Conservation (phyloP, 352 stramenopile species). For the Blastocystis sp. region DNA sequence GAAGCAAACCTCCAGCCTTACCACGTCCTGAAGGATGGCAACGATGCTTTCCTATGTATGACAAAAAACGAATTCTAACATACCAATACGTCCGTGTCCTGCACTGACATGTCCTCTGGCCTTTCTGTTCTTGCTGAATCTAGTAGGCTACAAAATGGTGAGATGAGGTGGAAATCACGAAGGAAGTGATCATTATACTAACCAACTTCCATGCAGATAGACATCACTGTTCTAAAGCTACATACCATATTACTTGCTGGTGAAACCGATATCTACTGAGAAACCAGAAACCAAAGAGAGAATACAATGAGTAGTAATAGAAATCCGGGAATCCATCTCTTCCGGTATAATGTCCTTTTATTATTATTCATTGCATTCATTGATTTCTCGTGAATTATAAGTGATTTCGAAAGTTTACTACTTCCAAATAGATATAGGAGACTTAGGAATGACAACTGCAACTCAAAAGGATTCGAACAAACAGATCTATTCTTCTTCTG, state of each 20-base stretch:
- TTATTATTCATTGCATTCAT: neutral
- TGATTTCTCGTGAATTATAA: too few relatives aligned
- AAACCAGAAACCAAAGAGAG: neutral
- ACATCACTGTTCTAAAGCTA: neutral
- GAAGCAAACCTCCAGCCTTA: slow-evolving; percentile 99
- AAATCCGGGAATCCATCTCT: neutral
- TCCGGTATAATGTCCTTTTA: neutral
- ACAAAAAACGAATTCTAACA: neutral
- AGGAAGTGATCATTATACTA: neutral
- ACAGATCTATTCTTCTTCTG: slow-evolving; percentile 27
- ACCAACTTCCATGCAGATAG: neutral
- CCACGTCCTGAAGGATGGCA: slow-evolving; percentile 97
- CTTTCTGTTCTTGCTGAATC: slow-evolving; percentile 93
- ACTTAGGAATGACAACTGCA: neutral
- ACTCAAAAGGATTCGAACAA: neutral
- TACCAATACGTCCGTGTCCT: slow-evolving; percentile 85
- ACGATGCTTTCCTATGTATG: slow-evolving; percentile 25
- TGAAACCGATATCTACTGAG: slow-evolving; percentile 48
- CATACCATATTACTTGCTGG: slow-evolving; percentile 40
- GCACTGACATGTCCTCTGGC: slow-evolving; percentile 98
- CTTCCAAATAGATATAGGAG: too few relatives aligned
- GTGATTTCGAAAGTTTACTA: too few relatives aligned
- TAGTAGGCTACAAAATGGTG: slow-evolving; percentile 74
- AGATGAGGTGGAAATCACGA: neutral
- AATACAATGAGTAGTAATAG: slow-evolving; percentile 42